Conservation (phyloP, 257 asterid species). For the Solanum infundibuliforme region DNA sequence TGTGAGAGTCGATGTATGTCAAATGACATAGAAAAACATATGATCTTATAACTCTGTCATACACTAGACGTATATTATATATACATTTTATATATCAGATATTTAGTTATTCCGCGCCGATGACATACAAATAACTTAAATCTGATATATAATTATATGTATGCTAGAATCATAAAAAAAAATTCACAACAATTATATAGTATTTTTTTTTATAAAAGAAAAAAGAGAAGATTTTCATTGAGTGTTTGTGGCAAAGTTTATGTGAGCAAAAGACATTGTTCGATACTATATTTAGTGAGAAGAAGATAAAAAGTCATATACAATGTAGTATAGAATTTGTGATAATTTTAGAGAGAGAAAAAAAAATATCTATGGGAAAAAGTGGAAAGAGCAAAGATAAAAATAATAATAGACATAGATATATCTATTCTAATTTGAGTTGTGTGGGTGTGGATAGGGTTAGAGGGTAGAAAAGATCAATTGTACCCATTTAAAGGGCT, state of each 20-base stretch:
- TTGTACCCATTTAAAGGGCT: not conserved
- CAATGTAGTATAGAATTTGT: too few species aligned
- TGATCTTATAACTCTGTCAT: not conserved
- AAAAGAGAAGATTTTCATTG: not conserved
- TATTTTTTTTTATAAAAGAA: not conserved
- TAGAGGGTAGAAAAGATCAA: not conserved
- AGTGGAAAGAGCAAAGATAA: not conserved
- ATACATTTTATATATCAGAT: too few species aligned
- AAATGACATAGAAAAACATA: not conserved
- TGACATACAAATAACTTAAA: not conserved
- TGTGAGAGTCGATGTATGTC: not conserved
- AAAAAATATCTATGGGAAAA: not conserved
- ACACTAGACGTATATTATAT: not conserved
- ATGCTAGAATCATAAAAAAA: too few species aligned
- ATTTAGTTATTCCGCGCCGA: accelerated
- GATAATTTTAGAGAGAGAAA: not conserved
- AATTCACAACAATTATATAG: not conserved
- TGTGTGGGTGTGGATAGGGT: not conserved
- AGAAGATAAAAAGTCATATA: too few species aligned
- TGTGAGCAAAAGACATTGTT: not conserved
- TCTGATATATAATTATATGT: not conserved
- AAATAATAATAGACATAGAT: not conserved
- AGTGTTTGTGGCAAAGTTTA: not conserved
- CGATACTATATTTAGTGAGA: not conserved
- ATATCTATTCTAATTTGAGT: not conserved